phyloP scores from a whole-genome alignment of 1,284 basidiomycete genomes.

The Mycena sp. region DNA sequence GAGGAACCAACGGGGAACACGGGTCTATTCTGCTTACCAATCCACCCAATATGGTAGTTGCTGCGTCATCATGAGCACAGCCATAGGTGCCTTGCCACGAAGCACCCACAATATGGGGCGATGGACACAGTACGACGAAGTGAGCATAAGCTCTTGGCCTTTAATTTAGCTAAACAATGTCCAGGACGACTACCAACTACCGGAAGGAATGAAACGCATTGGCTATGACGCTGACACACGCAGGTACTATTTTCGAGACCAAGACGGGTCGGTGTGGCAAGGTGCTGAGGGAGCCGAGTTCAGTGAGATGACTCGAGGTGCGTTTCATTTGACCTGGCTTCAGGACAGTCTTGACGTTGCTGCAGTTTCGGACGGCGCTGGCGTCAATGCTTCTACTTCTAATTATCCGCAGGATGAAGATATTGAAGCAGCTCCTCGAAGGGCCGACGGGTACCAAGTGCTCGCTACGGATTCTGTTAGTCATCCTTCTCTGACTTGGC shows the following conservation, averaged over 20 bases:
- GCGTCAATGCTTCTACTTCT: slow-evolving; percentile 25
- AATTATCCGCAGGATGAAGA: slow-evolving; percentile 52
- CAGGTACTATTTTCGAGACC: slow-evolving; percentile 64
- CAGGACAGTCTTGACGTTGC: background rate
- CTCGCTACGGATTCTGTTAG: slow-evolving; percentile 64
- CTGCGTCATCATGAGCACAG: background rate
- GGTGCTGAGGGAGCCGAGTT: slow-evolving; percentile 62
- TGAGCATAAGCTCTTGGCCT: slow-evolving; percentile 30
- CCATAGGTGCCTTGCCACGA: background rate
- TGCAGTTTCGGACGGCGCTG: slow-evolving; percentile 20
- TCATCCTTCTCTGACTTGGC: slow-evolving; percentile 19
- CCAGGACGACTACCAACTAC: slow-evolving; percentile 68
- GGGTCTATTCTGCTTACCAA: no score
- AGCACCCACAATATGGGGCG: slow-evolving; percentile 37
- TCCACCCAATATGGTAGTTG: no score
- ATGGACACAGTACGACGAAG: slow-evolving; percentile 67
- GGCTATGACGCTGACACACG: slow-evolving; percentile 70
- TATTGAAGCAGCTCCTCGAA: slow-evolving; percentile 62
- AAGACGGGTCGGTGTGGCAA: slow-evolving; percentile 56
- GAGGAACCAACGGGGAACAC: no score
- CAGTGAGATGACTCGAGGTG: slow-evolving; percentile 63
- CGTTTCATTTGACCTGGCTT: slow-evolving; percentile 16
- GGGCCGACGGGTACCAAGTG: slow-evolving; percentile 64
- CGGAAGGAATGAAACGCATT: slow-evolving; percentile 67
- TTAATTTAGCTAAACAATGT: background rate